Conservation (phyloP, 345 rosid species). For the Rubroshorea leprosula region DNA sequence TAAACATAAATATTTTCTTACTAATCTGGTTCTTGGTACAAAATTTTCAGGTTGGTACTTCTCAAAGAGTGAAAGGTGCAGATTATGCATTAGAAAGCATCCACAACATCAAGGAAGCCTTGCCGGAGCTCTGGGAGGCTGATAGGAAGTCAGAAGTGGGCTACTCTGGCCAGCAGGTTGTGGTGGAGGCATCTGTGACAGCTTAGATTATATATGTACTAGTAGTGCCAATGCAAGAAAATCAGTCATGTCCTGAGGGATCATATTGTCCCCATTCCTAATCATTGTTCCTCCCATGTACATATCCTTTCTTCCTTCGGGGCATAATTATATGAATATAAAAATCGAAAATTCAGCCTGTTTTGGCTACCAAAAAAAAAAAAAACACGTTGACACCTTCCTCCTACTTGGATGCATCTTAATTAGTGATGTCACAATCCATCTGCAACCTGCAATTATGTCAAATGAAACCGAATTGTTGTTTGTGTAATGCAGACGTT, state of each 20-base stretch:
- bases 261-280: conserved; percentile 12
- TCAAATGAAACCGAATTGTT: no score
- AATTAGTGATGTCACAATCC: conserved; percentile 18
- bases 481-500: no score
- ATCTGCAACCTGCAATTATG: conserved; percentile 18
- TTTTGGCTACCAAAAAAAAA: neutral
- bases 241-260: conserved; percentile 11
- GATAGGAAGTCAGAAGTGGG: conserved; percentile 46
- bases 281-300: conserved; percentile 22
- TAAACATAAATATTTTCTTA: no score
- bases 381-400: neutral
- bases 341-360: neutral
- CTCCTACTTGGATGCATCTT: conserved; percentile 2
- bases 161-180: conserved; percentile 35
- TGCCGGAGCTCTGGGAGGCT: conserved; percentile 62
- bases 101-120: conserved; percentile 62
- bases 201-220: conserved; percentile 35
- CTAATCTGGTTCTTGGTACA: neutral
- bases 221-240: neutral
- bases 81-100: conserved; percentile 74
- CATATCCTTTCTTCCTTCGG: conserved; percentile 11
- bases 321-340: conserved; percentile 3
- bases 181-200: conserved; percentile 70
- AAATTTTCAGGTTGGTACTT: conserved; percentile 45
- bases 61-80: conserved; percentile 57